Conservation (phyloP, 495 filamentous ascomycete genomes). For the Aspergillus sclerotioniger region DNA sequence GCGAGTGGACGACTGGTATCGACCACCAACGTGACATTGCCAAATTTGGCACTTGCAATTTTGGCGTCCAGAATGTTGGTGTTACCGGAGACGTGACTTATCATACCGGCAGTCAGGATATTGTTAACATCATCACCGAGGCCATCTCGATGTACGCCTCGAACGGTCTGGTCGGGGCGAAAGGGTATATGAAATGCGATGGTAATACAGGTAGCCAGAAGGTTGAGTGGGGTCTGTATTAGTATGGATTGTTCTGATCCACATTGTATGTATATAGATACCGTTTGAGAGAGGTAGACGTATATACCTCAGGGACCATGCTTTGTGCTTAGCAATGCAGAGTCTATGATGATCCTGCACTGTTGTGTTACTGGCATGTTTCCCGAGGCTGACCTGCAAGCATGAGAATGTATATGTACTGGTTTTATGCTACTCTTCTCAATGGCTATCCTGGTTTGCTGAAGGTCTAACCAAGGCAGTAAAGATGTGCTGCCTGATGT, state of each 20-base stretch:
- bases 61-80: slow-evolving; percentile 6
- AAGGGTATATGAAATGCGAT: slow-evolving; percentile 8
- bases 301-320: not conserved
- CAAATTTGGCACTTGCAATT: slow-evolving; percentile 9
- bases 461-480: too few species aligned
- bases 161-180: not conserved
- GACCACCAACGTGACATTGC: slow-evolving; percentile 5
- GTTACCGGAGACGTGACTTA: slow-evolving; percentile 5
- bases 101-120: slow-evolving; percentile 7
- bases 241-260: not conserved
- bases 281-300: not conserved
- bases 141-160: slow-evolving; percentile 6
- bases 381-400: not conserved
- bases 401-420: not conserved
- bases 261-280: not conserved
- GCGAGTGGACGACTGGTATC: slow-evolving; percentile 1
- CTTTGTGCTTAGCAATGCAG: not conserved
- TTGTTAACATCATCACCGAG: slow-evolving; percentile 12
- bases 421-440: too few species aligned
- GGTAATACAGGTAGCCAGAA: slow-evolving; percentile 6
- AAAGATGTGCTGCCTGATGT: too few species aligned
- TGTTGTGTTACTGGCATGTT: not conserved
- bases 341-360: not conserved
- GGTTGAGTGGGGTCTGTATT: slow-evolving; percentile 9
- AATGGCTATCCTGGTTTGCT: too few species aligned